Base-by-base conservation (phyloP, 2,329 filamentous ascomycete genomes). In the Dryadomyces quercivorus region DNA sequence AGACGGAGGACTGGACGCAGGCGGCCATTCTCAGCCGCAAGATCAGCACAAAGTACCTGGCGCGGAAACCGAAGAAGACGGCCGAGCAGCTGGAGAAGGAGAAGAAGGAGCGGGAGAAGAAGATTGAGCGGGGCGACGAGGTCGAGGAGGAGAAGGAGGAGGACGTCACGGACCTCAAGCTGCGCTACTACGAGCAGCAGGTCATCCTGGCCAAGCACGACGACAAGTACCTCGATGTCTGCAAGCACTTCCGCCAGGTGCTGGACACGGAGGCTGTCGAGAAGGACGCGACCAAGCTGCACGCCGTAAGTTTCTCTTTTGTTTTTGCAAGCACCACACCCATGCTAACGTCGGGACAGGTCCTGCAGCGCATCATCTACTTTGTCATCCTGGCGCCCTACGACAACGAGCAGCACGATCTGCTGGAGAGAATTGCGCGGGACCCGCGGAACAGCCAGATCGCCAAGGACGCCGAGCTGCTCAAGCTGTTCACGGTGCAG, bases 351-450 rank as follows among this genome's bases (percentile, higher is more conserved):
- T 2, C n/a, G n/a, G n/a, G n/a, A 3, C 15, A 94, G 89, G 82
- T 90, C 18, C 80, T 98, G 46, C 90, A 95, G 74, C 84, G 93
- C 65, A 90, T 97, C 67, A 91, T 97, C 71, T 97, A 95, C 78
- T 98, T 95, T 70, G 84, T 95, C 68, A 93, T 97, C 61, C 86
- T 98, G 52, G 88, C 93, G 8, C 91, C 93, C 8, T 90, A 97
- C 71, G 92, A 98, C 74, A 98, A 98, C 70, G 93, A 98, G 70
- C 93, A 98, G 69, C 93, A 92, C 62, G 93, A 98, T 63, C 85
- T 98, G 54, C 84, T 98, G 58, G 91, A 98, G 73, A 88, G 93
- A 64, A 86, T 98, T 62, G 82, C 90, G 68, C 81, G 84, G 68
- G 93, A 98, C 69, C 73, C 85, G 8, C 87, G 93, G 59, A 91